Evolutionary conservation across 1,284 basidiomycete genomes (phyloP).

Genomic region (Phellinidium pouzarii): DNA sequence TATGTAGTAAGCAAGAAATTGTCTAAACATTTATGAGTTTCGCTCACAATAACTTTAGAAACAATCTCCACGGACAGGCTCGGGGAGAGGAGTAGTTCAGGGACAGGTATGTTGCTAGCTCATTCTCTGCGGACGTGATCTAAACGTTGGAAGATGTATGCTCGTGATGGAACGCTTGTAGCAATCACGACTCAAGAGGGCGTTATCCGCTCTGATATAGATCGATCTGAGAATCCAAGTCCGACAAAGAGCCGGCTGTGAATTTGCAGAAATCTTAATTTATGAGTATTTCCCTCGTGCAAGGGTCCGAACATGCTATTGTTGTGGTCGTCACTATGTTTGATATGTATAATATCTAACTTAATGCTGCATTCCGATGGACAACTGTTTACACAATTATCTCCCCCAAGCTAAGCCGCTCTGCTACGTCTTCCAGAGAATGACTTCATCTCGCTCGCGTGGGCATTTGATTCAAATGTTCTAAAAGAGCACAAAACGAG

Average conservation of each 20-base stretch:
- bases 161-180: conserved; percentile 60
- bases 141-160: conserved; percentile 55
- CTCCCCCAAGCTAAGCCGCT: no score
- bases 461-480: no score
- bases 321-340: no score
- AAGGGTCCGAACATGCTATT: no score
- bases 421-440: no score
- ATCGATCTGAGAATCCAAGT: background rate
- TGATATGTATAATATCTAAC: no score
- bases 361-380: no score
- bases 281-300: no score
- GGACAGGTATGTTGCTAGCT: conserved; percentile 49
- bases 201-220: conserved; percentile 37
- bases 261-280: no score
- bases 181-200: conserved; percentile 84
- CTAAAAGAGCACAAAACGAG: background rate
- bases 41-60: conserved; percentile 36
- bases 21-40: conserved; percentile 5
- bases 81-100: conserved; percentile 69
- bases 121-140: conserved; percentile 1
- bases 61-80: conserved; percentile 57
- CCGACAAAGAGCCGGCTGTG: no score
- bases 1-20: conserved; percentile 52
- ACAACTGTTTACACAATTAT: no score
- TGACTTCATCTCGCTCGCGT: no score